Conservation (phyloP, 306 rosid genomes). For the Rubus idaeus region DNA sequence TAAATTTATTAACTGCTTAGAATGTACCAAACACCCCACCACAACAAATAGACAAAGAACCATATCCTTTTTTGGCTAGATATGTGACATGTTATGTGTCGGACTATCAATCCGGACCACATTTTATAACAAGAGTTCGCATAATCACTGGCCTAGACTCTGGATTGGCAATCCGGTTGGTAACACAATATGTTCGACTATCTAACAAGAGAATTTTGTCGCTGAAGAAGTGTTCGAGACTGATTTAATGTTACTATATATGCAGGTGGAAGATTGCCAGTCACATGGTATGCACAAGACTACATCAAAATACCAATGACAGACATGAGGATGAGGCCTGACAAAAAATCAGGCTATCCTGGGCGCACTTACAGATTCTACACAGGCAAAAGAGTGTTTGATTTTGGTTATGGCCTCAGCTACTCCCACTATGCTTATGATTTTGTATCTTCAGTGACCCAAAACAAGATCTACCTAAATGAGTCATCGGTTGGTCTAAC, state of each 20-base stretch:
- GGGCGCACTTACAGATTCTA: constrained; percentile 88
- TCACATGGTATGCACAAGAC: constrained; percentile 83
- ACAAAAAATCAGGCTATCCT: constrained; percentile 61
- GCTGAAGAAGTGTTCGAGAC: background rate
- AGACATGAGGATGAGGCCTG: constrained; percentile 94
- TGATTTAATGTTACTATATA: constrained; percentile 16
- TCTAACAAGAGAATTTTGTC: background rate
- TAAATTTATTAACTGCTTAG: constrained; percentile 14
- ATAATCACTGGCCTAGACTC: background rate
- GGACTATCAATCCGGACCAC: background rate
- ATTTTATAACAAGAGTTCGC: background rate
- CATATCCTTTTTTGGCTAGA: background rate
- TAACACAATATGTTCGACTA: background rate
- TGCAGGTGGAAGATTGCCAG: constrained; percentile 88
- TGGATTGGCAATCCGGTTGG: background rate
- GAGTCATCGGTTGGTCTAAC: constrained; percentile 41
- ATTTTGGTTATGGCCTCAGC: constrained; percentile 90
- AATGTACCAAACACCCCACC: background rate
- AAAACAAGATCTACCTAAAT: constrained; percentile 53
- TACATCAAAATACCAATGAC: constrained; percentile 78
- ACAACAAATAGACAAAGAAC: background rate
- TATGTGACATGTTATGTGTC: background rate
- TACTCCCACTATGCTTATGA: constrained; percentile 66
- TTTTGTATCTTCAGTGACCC: constrained; percentile 42
- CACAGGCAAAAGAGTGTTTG: constrained; percentile 63